phyloP scores from a whole-genome alignment of 345 rosid genomes.

The Hibiscus syriacus region DNA sequence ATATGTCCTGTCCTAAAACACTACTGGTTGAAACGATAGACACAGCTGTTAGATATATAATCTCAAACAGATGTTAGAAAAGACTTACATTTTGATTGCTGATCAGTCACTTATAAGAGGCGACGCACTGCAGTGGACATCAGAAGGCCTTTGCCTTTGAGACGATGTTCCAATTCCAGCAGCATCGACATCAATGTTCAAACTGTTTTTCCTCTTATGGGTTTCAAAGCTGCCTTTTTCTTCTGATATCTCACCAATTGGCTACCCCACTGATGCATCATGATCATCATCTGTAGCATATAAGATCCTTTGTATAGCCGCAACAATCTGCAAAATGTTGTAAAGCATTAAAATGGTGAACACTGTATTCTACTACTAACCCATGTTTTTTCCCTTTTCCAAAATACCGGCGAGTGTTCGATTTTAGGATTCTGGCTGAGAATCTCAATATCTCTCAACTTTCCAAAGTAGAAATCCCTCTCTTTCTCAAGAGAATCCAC shows the following conservation, averaged over 20 bases:
- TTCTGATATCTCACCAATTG: constrained; percentile 70
- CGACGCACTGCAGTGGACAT: constrained; percentile 82
- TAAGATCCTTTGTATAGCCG: constrained; percentile 65
- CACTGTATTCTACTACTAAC: background rate
- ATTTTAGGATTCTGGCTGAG: constrained; percentile 64
- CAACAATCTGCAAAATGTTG: constrained; percentile 70
- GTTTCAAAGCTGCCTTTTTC: constrained; percentile 49
- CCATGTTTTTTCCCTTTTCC: no score
- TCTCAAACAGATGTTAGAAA: background rate
- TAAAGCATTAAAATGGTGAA: background rate
- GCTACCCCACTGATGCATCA: constrained; percentile 42
- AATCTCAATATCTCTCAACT: constrained; percentile 84
- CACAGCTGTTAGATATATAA: no score
- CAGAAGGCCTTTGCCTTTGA: constrained; percentile 77
- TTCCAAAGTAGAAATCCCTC: constrained; percentile 85
- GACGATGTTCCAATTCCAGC: constrained; percentile 59
- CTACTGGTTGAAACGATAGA: constrained; percentile 13
- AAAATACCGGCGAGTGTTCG: constrained; percentile 55
- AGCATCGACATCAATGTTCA: constrained; percentile 64
- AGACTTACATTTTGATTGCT: background rate
- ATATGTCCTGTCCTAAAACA: no score
- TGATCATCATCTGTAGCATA: constrained; percentile 66
- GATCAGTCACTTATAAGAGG: constrained; percentile 73
- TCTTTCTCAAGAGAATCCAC: constrained; percentile 94
- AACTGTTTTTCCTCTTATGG: constrained; percentile 68